phyloP scores from a whole-genome alignment of 257 asterid genomes.

The Jaltomata sinuosa region DNA sequence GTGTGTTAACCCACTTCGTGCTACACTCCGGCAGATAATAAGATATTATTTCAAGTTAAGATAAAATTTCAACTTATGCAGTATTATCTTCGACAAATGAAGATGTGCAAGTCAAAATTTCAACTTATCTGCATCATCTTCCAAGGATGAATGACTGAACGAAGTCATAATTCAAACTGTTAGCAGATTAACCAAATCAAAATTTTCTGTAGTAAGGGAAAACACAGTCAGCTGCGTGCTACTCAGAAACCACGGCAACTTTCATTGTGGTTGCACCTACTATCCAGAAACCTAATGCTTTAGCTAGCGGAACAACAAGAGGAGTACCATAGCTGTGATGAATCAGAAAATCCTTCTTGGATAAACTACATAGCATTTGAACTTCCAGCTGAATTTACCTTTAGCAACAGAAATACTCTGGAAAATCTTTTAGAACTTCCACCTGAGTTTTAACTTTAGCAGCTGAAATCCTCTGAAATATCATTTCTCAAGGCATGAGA shows the following conservation, averaged over 20 bases:
- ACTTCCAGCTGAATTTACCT: background rate
- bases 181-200: background rate
- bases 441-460: background rate
- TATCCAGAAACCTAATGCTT: no score
- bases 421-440: background rate
- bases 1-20: constrained; percentile 70
- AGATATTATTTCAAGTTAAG: no score
- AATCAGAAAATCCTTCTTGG: background rate
- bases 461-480: background rate
- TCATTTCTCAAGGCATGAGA: background rate
- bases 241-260: background rate
- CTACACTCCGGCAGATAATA: constrained; percentile 60
- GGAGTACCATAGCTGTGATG: background rate
- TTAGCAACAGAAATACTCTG: background rate
- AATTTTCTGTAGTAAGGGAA: background rate
- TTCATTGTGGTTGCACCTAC: no score
- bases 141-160: background rate
- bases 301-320: background rate
- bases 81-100: background rate
- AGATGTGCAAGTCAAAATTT: background rate
- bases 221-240: background rate
- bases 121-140: background rate
- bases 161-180: background rate
- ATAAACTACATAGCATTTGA: background rate
- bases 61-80: background rate